Conservation (phyloP, 2,329 filamentous ascomycete genomes). For the Leptographium galeiforme region DNA sequence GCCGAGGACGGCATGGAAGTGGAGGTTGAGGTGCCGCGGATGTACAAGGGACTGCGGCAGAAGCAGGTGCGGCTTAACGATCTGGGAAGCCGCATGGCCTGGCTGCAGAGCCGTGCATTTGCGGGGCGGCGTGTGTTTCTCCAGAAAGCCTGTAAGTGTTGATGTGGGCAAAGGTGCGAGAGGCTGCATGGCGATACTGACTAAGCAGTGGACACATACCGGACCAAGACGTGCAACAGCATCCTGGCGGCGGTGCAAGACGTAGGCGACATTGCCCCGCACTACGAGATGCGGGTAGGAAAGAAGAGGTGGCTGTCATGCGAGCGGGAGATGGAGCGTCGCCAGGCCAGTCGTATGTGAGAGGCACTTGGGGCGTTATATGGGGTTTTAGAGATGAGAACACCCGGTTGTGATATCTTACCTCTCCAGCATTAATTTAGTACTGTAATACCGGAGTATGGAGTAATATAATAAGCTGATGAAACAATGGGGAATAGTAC, state of each 20-base stretch:
- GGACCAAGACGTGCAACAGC: constrained; percentile 75
- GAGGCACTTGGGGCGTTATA: not conserved
- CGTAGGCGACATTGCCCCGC: constrained; percentile 57
- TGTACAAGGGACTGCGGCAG: constrained; percentile 53
- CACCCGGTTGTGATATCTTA: not conserved
- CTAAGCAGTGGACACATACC: constrained; percentile 75
- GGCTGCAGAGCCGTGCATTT: constrained; percentile 89
- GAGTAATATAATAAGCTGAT: too few relatives aligned
- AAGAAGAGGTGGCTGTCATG: constrained; percentile 52
- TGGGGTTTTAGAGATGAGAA: too few relatives aligned
- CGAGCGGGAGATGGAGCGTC: constrained; percentile 11
- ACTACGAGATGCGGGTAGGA: constrained; percentile 79
- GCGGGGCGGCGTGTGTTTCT: constrained; percentile 75
- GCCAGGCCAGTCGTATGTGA: constrained; percentile 8
- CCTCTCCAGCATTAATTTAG: too few relatives aligned
- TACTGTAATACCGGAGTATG: too few relatives aligned
- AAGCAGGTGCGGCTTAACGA: constrained; percentile 91
- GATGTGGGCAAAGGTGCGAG: not conserved
- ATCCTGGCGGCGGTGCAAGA: constrained; percentile 72
- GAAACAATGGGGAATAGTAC: too few relatives aligned
- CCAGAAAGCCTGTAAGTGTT: constrained; percentile 68
- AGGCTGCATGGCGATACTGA: not conserved
- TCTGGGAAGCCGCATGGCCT: constrained; percentile 87
- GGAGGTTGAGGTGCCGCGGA: constrained; percentile 62
- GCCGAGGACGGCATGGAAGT: constrained; percentile 48